Percentiles rank a stretch among this genome's conserved stretches.
These are phyloP conservation scores for Cercospora sp. DNA, from an alignment of 2,329 filamentous ascomycete genomes.

Conservation along the genomic window DNA sequence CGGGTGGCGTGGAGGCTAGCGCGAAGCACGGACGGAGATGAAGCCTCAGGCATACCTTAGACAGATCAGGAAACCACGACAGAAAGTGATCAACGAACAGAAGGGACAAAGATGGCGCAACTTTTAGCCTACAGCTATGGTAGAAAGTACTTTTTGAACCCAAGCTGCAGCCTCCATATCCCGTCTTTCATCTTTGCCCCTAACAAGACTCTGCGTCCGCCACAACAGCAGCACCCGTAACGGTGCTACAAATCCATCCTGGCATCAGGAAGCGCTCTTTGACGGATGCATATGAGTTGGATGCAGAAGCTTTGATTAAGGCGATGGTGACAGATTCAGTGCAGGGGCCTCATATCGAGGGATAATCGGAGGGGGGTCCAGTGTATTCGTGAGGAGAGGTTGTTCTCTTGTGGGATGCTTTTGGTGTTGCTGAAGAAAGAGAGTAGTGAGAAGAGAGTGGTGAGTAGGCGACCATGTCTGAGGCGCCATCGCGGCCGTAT, in stretches of 20 bases:
- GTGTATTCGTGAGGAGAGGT: neutral
- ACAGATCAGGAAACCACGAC: neutral
- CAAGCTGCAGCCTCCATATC: neutral
- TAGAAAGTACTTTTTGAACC: neutral
- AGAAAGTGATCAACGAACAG: neutral
- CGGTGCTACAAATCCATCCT: neutral
- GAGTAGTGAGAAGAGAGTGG: neutral
- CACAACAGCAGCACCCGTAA: neutral
- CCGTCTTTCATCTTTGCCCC: neutral
- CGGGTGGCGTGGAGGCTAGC: neutral
- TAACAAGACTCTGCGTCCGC: neutral
- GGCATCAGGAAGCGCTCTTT: neutral
- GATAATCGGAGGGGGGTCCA: neutral
- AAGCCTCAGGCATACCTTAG: neutral
- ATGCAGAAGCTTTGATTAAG: neutral
- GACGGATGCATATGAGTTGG: neutral
- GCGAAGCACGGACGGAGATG: neutral
- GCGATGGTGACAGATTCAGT: neutral
- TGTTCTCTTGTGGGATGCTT: neutral
- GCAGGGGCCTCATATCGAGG: neutral
- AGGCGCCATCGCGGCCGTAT: neutral
- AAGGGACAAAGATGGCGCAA: neutral
- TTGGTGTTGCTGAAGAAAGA: neutral
- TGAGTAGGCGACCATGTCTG: neutral
- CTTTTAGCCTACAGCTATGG: neutral